Base-by-base conservation (phyloP, 148 eudicot species). In the Rhododendron mucronatum region DNA sequence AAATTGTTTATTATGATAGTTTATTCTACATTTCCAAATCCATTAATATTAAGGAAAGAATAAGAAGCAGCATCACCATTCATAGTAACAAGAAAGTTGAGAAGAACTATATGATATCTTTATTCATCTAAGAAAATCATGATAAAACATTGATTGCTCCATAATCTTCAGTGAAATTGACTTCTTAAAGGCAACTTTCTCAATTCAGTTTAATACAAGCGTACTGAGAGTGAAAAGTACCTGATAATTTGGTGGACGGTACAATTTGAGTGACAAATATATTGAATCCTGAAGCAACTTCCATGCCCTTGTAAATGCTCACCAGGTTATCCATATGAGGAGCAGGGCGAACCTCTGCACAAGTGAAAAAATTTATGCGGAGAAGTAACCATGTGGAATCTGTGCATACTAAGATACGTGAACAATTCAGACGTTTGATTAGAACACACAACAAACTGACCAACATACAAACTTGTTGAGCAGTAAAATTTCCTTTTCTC, bases 261-360 rank as follows among this genome's bases (percentile, higher is more conserved):
- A 50, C 90, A 87, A 85, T 83, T 87, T 95, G 99, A 88, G 92
- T 89, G 73, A 90, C 90, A 88, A 92, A 91, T 48, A 93, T 92
- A 86, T 89, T 90, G 84, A 91, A 82, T 84, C 99, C 96, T 11
- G 88, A 86, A 55, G 85, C 85, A 82, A 82, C 87, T 89, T 97
- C 98, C 99, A 97, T 97, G 91, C 90, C 89, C 89, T 94, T 97
- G 92, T 95, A 97, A 87, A 97, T 93, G 81, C 83, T 91, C 74
- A 95, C 99, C 83, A 97, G 88, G 85, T 89, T 97, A 84, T 97
- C 98, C 99, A 97, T 97, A 85, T 97, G 99, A 39, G 98, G 99
- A 88, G 98, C 96, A 57, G 96, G 98, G 5, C 98, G 95, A 85
- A 97, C 90, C 92, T 97, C 99, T 97, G 91, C 93, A 91, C 47